These are phyloP conservation scores for Phytophthora brassicae DNA, from an alignment of 352 stramenopile species.

Conservation along the genomic window DNA sequence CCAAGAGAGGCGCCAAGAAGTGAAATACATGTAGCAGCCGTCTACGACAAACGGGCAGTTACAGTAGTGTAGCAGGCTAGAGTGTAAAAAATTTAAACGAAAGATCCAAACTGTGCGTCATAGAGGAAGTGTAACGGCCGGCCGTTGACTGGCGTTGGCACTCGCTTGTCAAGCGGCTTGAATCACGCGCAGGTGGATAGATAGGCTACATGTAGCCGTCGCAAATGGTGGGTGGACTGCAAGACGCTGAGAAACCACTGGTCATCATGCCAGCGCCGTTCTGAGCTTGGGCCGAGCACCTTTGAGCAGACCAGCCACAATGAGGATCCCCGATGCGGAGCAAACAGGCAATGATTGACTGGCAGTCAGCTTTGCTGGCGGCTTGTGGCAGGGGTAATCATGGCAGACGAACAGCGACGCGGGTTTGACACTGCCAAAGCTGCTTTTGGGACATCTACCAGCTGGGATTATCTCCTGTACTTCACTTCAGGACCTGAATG, in stretches of 20 bases:
- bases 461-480: conserved; percentile 18
- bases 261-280: not conserved
- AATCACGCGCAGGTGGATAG: too few relatives aligned
- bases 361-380: too few relatives aligned
- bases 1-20: conserved; percentile 26
- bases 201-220: not conserved
- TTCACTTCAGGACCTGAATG: too few relatives aligned
- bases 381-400: too few relatives aligned
- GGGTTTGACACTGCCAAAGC: conserved; percentile 22
- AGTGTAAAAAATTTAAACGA: not conserved
- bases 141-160: not conserved
- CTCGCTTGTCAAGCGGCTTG: too few relatives aligned
- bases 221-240: not conserved
- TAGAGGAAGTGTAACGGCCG: too few relatives aligned
- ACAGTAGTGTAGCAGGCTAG: too few relatives aligned
- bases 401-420: conserved; percentile 8
- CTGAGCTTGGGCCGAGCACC: not conserved
- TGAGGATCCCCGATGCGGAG: too few relatives aligned
- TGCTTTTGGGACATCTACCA: conserved; percentile 12
- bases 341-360: too few relatives aligned
- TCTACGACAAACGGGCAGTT: not conserved
- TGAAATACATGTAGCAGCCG: too few relatives aligned
- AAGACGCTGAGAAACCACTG: not conserved
- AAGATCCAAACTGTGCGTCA: not conserved
- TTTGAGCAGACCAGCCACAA: not conserved